A percentile compares a stretch with the other conserved stretches of the same genome.
phyloP scores from a whole-genome alignment of 164 flowering plant genomes.

The Annona cherimola region DNA sequence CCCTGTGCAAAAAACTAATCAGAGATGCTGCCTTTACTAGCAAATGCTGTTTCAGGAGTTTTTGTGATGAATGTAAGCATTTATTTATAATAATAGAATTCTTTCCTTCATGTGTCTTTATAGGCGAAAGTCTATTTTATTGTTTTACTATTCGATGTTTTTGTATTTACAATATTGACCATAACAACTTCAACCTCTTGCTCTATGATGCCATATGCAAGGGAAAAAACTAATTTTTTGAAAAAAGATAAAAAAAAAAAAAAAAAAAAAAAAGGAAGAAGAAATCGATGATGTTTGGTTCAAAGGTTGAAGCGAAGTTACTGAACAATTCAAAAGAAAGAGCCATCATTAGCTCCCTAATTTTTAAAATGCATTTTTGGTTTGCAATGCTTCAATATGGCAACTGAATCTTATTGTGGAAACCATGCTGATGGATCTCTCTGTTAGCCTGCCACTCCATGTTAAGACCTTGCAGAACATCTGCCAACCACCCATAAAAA shows the following conservation, averaged over 20 bases:
- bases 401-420: background rate
- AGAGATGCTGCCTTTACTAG: constrained; percentile 94
- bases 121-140: background rate
- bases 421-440: background rate
- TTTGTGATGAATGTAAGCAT: constrained; percentile 85
- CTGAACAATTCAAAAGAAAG: background rate
- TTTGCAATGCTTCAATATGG: background rate
- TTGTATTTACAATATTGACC: background rate
- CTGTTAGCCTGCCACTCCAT: too few relatives aligned
- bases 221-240: too few relatives aligned
- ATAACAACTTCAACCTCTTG: background rate
- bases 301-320: background rate
- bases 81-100: background rate
- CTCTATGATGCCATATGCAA: background rate
- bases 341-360: background rate
- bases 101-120: background rate
- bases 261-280: too few relatives aligned
- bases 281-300: too few relatives aligned
- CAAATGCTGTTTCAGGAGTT: constrained; percentile 94
- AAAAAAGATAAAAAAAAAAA: too few relatives aligned
- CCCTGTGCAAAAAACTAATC: constrained; percentile 92
- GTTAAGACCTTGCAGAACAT: too few relatives aligned
- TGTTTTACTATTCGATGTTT: background rate
- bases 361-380: background rate
- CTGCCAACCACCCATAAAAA: too few relatives aligned